Evolutionary conservation across 2,329 filamentous ascomycete genomes (phyloP), one percentile per base, ranked within the genome.

Genomic region (Fusarium virguliforme): DNA sequence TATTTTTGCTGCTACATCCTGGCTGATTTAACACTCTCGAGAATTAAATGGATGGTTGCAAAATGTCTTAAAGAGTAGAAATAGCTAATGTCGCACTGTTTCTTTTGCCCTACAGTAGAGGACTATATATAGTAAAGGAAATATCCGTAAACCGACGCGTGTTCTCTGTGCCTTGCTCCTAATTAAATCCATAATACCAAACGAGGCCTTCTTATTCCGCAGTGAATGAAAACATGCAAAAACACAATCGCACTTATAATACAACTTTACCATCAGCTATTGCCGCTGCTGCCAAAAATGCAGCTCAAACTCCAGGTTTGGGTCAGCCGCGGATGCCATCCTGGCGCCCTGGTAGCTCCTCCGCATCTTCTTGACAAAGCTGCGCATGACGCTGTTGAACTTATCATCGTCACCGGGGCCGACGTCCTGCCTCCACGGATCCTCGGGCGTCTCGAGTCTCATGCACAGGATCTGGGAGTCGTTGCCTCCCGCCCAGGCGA

Each of bases 131-230:
- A 6, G 8, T 12, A n/a, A 18, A 48, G 13, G 43, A 30, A 48
- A 48, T 35, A 15, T 46, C 28, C 41, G 13, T 15, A 9, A 28
- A 9, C 8, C 15, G 3, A 6, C 41, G 34, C 34, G 13, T n/a
- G 9, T n/a, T n/a, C 9, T 2, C 9, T 9, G 5, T n/a, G n/a
- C 9, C 3, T 15, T 9, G 5, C 1, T 8, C 8, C 24, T 2
- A 10, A 48, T 48, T 48, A 48, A 28, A 6, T n/a, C 43, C 43
- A 2, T 28, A 2, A 48, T 10, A 8, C 40, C 1, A 1, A 43
- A 24, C 4, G 5, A 4, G 10, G 13, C 24, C 26, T 48, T n/a
- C 43, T 24, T 48, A 2, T 6, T 48, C 4, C 1, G 28, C 28
- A 24, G 6, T 48, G 1, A 30, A 28, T 4, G 1, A 7, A 7